These are phyloP conservation scores for Paecilomyces fulvus DNA, from an alignment of 2,329 filamentous ascomycete genomes.

Conservation along the genomic window DNA sequence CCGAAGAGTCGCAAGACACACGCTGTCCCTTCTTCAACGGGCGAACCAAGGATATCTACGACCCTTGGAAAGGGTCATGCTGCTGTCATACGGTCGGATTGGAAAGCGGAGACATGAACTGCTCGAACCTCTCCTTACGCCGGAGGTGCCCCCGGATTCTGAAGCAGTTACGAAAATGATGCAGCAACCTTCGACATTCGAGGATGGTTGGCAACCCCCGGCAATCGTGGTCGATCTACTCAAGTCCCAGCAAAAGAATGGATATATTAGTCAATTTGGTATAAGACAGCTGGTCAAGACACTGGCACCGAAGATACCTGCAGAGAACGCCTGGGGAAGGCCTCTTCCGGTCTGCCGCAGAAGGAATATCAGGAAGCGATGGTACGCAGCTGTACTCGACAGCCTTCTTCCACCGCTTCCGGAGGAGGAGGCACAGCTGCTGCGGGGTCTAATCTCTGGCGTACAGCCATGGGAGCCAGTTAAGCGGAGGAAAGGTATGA, in stretches of 20 bases:
- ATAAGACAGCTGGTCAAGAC: slow-evolving; percentile 17
- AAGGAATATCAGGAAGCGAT: slow-evolving; percentile 27
- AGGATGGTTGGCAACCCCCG: slow-evolving; percentile 28
- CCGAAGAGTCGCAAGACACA: slow-evolving; percentile 22
- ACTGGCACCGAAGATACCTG: slow-evolving; percentile 23
- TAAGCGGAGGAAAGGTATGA: slow-evolving; percentile 15
- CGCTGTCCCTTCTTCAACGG: slow-evolving; percentile 37
- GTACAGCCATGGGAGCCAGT: slow-evolving; percentile 21
- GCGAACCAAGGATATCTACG: slow-evolving; percentile 49
- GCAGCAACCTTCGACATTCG: slow-evolving; percentile 10
- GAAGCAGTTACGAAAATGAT: slow-evolving; percentile 12
- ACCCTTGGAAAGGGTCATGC: slow-evolving; percentile 45
- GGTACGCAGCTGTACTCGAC: slow-evolving; percentile 25
- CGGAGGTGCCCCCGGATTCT: slow-evolving; percentile 16
- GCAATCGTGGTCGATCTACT: slow-evolving; percentile 22
- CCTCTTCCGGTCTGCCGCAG: slow-evolving; percentile 21
- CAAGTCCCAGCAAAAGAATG: slow-evolving; percentile 24
- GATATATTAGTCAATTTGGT: slow-evolving; percentile 15
- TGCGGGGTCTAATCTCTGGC: slow-evolving; percentile 27
- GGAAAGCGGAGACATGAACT: slow-evolving; percentile 46
- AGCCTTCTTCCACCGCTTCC: slow-evolving; percentile 33
- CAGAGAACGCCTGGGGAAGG: slow-evolving; percentile 27
- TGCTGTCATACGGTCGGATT: slow-evolving; percentile 49
- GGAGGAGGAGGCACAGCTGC: slow-evolving; percentile 22
- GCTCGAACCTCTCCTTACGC: slow-evolving; percentile 26